These are phyloP conservation scores for Gyrodon lividus DNA, from an alignment of 768 basidiomycete species.

Conservation along the genomic window DNA sequence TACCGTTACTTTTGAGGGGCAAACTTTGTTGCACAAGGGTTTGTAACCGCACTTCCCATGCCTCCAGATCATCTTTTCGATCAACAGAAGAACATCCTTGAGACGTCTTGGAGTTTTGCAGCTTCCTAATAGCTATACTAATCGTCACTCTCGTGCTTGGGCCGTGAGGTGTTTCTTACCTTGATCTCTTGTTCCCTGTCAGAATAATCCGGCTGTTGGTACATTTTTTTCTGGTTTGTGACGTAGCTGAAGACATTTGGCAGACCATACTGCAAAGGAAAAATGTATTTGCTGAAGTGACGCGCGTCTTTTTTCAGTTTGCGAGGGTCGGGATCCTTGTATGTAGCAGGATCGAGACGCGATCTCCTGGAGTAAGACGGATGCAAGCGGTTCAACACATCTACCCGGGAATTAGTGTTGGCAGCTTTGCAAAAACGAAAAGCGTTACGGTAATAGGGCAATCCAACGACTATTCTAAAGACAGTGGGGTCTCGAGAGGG, in stretches of 20 bases:
- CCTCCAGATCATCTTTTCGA: constrained; percentile 63
- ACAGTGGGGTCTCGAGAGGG: constrained; percentile 53
- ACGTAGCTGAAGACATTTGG: constrained; percentile 50
- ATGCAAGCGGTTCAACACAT: constrained; percentile 61
- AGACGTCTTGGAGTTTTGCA: constrained; percentile 76
- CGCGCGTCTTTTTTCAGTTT: constrained; percentile 51
- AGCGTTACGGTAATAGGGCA: constrained; percentile 64
- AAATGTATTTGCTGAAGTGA: constrained; percentile 79
- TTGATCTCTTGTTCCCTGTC: constrained; percentile 72
- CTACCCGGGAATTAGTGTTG: constrained; percentile 35
- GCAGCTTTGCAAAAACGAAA: background rate
- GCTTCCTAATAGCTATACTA: constrained; percentile 37
- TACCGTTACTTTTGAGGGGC: constrained; percentile 69
- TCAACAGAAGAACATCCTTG: constrained; percentile 48
- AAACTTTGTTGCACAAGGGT: constrained; percentile 58
- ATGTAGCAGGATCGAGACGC: constrained; percentile 25
- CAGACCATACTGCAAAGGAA: constrained; percentile 76
- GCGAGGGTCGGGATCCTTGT: constrained; percentile 45
- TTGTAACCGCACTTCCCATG: constrained; percentile 72
- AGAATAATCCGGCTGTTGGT: constrained; percentile 48
- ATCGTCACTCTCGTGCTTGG: background rate
- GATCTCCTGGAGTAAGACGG: constrained; percentile 41
- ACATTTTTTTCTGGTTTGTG: constrained; percentile 24
- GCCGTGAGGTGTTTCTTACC: constrained; percentile 35
- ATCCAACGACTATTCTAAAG: constrained; percentile 54